Percentiles rank a stretch among this genome's conserved stretches.
Conservation (phyloP, 2,329 filamentous ascomycete genomes). For the Penicillium sclerotigenum region DNA sequence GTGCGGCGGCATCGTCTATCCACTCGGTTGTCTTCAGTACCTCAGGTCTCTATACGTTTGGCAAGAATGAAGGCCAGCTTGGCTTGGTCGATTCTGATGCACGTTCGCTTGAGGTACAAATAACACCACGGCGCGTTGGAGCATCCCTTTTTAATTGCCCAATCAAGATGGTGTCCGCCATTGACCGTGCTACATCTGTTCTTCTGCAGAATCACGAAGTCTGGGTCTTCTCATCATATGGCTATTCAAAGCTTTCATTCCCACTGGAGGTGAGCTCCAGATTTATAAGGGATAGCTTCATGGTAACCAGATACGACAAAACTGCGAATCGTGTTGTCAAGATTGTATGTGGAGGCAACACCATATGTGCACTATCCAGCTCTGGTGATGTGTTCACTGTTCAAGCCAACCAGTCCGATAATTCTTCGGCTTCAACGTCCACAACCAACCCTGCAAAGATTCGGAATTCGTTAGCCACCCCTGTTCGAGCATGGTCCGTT, state of each 20-base stretch:
- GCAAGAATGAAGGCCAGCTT: constrained; percentile 90
- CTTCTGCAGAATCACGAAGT: constrained; percentile 84
- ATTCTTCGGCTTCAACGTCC: constrained; percentile 60
- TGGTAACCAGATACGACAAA: constrained; percentile 63
- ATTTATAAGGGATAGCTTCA: constrained; percentile 63
- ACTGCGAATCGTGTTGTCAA: constrained; percentile 67
- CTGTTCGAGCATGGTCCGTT: constrained; percentile 83
- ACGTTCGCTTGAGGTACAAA: constrained; percentile 79
- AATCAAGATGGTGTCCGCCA: constrained; percentile 79
- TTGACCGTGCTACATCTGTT: constrained; percentile 83
- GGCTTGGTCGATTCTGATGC: constrained; percentile 94
- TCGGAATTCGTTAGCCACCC: constrained; percentile 71
- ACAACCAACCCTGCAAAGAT: constrained; percentile 94
- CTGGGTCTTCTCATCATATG: constrained; percentile 92
- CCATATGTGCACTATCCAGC: constrained; percentile 80
- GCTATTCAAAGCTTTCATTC: constrained; percentile 87
- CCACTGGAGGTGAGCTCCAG: constrained; percentile 70
- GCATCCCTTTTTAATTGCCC: constrained; percentile 71
- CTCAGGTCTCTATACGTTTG: constrained; percentile 84
- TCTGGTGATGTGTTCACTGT: constrained; percentile 87
- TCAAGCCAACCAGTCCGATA: constrained; percentile 66
- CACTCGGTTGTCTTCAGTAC: constrained; percentile 88
- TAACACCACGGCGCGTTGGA: constrained; percentile 78
- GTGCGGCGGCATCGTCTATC: constrained; percentile 81
- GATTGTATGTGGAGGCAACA: constrained; percentile 82